Conservation (phyloP, 2,329 filamentous ascomycete species). For the Triangularia verruculosa region DNA sequence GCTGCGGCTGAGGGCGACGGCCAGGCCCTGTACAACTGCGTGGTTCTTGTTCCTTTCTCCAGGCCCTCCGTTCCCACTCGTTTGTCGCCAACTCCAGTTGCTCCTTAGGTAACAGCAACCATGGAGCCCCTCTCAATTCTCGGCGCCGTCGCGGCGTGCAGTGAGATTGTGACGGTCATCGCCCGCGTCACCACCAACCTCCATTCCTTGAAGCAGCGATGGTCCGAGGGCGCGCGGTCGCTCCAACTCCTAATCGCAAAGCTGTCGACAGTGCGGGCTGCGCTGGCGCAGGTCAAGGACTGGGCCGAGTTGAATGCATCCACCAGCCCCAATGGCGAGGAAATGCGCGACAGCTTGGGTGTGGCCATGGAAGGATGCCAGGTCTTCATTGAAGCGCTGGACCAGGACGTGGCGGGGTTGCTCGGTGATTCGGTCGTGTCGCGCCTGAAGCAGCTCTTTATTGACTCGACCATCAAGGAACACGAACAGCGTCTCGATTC, state of each 20-base stretch:
- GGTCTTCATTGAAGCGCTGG: conserved; percentile 9
- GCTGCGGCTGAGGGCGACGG: background rate
- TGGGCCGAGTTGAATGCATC: conserved; percentile 10
- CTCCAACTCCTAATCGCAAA: conserved; percentile 9
- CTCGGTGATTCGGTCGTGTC: background rate
- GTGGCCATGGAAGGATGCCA: conserved; percentile 10
- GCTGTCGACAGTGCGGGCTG: conserved; percentile 6
- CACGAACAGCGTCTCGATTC: conserved; percentile 7
- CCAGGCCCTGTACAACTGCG: no score
- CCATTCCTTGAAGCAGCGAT: background rate
- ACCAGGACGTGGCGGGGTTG: background rate
- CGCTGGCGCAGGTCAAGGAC: conserved; percentile 10
- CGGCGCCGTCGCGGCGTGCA: conserved; percentile 5
- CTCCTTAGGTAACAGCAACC: background rate
- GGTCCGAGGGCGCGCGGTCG: conserved; percentile 5
- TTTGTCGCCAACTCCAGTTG: background rate
- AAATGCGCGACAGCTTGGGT: conserved; percentile 4
- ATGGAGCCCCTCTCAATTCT: conserved; percentile 7
- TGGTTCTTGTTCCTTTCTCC: background rate
- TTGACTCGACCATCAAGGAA: conserved; percentile 4
- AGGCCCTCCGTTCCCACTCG: background rate
- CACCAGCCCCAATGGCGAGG: conserved; percentile 3
- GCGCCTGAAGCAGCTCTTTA: conserved; percentile 4
- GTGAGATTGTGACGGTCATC: background rate
- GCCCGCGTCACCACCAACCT: conserved; percentile 2